These are phyloP conservation scores for Epichloe hybrida DNA, from an alignment of 2,329 filamentous ascomycete genomes.

Conservation along the genomic window DNA sequence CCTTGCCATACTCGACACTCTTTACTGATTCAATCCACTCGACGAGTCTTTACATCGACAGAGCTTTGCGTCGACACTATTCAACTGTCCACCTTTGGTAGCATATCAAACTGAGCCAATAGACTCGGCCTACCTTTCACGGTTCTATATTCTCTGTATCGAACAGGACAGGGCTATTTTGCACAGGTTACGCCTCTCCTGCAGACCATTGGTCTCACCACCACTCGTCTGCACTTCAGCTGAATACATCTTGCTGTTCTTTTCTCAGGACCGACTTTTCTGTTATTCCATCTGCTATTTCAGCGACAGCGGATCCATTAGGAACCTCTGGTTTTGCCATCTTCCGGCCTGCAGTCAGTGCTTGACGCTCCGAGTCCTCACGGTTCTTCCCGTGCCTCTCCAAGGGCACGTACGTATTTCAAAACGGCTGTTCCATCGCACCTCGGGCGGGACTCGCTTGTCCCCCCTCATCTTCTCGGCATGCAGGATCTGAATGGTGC, in stretches of 20 bases:
- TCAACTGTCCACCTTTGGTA: not conserved
- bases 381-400: conserved; percentile 30
- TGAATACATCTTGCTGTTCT: not conserved
- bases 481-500: conserved; percentile 78
- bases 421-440: conserved; percentile 75
- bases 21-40: not conserved
- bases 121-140: not conserved
- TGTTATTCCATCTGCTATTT: too few relatives aligned
- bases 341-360: not conserved
- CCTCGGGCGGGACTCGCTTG: conserved; percentile 67
- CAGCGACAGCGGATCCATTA: not conserved
- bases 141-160: not conserved
- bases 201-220: not conserved
- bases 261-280: not conserved
- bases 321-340: too few relatives aligned
- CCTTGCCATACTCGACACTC: conserved; percentile 1
- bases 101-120: not conserved
- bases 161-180: not conserved
- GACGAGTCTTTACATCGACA: not conserved
- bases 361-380: not conserved
- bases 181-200: not conserved
- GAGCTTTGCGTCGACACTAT: not conserved
- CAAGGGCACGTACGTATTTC: conserved; percentile 44
- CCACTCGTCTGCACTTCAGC: not conserved
- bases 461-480: conserved; percentile 76